phyloP scores from a whole-genome alignment of 352 stramenopile species.

The Hyaloperonospora brassicae region DNA sequence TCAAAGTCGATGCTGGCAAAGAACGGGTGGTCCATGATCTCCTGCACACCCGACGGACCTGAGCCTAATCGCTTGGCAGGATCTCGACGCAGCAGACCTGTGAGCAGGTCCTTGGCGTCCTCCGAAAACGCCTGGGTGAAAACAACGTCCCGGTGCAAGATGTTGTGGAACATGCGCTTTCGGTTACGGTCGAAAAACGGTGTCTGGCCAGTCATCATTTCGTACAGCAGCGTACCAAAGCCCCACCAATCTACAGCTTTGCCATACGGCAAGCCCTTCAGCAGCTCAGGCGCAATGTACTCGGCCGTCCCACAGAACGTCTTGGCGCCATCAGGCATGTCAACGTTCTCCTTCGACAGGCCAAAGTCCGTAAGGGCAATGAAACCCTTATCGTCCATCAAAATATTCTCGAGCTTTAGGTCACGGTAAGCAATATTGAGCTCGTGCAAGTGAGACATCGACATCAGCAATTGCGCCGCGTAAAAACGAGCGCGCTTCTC shows the following conservation, averaged over 20 bases:
- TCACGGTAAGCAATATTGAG: constrained; percentile 91
- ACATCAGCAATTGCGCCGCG: constrained; percentile 85
- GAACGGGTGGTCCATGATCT: constrained; percentile 87
- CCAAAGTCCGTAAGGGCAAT: constrained; percentile 90
- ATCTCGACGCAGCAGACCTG: constrained; percentile 68
- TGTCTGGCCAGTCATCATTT: constrained; percentile 92
- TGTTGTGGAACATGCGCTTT: constrained; percentile 93
- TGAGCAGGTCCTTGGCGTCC: constrained; percentile 81
- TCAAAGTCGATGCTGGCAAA: constrained; percentile 85
- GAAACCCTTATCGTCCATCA: constrained; percentile 92
- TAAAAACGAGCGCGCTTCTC: constrained; percentile 88
- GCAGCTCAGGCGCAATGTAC: constrained; percentile 88
- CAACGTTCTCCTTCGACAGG: constrained; percentile 88
- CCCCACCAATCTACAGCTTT: constrained; percentile 91
- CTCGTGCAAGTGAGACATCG: constrained; percentile 89
- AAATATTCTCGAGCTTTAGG: constrained; percentile 93
- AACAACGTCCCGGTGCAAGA: constrained; percentile 81
- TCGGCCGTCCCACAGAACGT: constrained; percentile 91
- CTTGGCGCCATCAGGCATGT: constrained; percentile 81
- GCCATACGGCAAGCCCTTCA: constrained; percentile 85
- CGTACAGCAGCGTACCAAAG: constrained; percentile 90
- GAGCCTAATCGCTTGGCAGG: constrained; percentile 77
- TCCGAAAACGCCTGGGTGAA: constrained; percentile 84
- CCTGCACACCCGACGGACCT: constrained; percentile 70
- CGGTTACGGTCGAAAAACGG: constrained; percentile 93